Conservation (phyloP, 345 rosid species). For the Xanthoceras sorbifolium region DNA sequence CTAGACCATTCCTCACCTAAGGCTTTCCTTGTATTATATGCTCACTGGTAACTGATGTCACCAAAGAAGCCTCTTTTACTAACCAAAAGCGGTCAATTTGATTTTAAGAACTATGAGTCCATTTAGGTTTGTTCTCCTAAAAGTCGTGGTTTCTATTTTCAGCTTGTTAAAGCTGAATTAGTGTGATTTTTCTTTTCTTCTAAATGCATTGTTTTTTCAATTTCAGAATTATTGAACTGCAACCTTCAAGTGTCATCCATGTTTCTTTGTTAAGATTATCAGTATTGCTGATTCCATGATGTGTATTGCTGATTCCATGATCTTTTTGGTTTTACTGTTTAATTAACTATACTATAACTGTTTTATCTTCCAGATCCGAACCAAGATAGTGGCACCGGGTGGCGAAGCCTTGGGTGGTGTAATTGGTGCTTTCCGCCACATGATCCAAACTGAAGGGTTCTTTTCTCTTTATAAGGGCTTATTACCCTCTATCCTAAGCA, state of each 20-base stretch:
- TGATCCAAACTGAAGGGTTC: constrained; percentile 72
- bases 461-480: constrained; percentile 73
- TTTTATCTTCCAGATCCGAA: constrained; percentile 54
- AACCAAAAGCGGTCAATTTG: too few relatives aligned
- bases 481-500: constrained; percentile 67
- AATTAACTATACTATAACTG: background rate
- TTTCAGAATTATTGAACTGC: background rate
- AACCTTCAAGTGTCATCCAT: background rate
- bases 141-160: background rate
- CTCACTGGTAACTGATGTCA: too few relatives aligned
- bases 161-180: too few relatives aligned
- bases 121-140: background rate
- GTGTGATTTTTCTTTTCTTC: background rate
- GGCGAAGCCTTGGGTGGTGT: constrained; percentile 77
- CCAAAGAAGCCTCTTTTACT: too few relatives aligned
- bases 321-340: background rate
- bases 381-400: constrained; percentile 76
- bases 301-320: background rate
- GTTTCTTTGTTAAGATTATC: background rate
- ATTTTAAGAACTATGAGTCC: too few relatives aligned
- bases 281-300: background rate
- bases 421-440: constrained; percentile 58
- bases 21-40: too few relatives aligned
- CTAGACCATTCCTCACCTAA: background rate
- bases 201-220: background rate